Conservation (phyloP, 768 basidiomycete species). For the Amanita molliuscula region DNA sequence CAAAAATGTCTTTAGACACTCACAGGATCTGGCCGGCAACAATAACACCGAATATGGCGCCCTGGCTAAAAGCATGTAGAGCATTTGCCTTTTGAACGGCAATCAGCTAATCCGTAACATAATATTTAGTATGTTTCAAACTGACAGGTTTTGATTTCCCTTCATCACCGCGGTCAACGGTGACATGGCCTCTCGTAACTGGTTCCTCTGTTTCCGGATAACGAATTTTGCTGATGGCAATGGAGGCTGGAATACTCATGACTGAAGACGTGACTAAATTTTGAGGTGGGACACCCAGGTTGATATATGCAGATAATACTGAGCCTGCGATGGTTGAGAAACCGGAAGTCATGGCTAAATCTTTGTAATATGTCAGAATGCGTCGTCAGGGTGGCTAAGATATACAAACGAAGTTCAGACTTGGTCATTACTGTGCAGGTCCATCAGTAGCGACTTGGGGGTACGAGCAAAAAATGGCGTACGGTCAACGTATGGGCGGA, state of each 20-base stretch:
- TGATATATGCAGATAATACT: constrained; percentile 78
- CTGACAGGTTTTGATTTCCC: constrained; percentile 42
- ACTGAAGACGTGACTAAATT: constrained; percentile 83
- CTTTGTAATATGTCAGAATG: constrained; percentile 13
- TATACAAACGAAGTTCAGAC: constrained; percentile 60
- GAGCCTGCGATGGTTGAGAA: constrained; percentile 93
- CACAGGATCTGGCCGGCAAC: constrained; percentile 85
- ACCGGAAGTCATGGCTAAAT: constrained; percentile 83
- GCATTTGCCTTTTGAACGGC: constrained; percentile 45
- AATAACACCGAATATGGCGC: constrained; percentile 74
- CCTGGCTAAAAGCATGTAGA: constrained; percentile 82
- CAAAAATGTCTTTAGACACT: constrained; percentile 13
- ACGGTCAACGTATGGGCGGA: constrained; percentile 72
- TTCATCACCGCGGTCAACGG: constrained; percentile 69
- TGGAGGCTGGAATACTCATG: constrained; percentile 93
- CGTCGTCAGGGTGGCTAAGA: not conserved
- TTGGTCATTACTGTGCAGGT: constrained; percentile 55
- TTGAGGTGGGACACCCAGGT: constrained; percentile 64
- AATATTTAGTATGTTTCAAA: not conserved
- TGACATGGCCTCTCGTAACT: constrained; percentile 71
- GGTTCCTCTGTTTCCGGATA: constrained; percentile 79
- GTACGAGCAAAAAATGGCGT: constrained; percentile 12
- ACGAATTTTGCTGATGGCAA: constrained; percentile 85
- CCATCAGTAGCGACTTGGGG: not conserved
- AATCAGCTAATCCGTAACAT: not conserved